These are phyloP conservation scores for Tolypocladium tundrense DNA, from an alignment of 2,329 filamentous ascomycete species.

Conservation along the genomic window DNA sequence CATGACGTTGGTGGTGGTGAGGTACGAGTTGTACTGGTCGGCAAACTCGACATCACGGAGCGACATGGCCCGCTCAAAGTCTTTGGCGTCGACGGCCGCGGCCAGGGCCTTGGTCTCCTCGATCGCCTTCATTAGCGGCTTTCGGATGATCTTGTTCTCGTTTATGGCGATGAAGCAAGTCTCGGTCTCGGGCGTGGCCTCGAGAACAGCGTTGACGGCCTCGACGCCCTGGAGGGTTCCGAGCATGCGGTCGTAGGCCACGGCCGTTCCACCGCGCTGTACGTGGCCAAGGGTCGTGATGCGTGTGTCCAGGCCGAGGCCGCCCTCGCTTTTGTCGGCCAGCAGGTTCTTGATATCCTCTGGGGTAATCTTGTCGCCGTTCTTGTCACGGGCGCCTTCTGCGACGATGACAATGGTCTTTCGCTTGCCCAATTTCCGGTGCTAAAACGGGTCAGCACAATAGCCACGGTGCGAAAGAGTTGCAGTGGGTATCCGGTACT, in stretches of 20 bases:
- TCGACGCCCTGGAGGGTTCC: slow-evolving; percentile 89
- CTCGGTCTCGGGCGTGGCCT: slow-evolving; percentile 78
- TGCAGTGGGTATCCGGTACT: slow-evolving; percentile 9
- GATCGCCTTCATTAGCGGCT: slow-evolving; percentile 83
- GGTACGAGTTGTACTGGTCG: slow-evolving; percentile 83
- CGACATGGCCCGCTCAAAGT: slow-evolving; percentile 80
- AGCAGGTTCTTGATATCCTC: slow-evolving; percentile 79
- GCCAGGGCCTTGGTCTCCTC: slow-evolving; percentile 76
- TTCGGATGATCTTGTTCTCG: slow-evolving; percentile 94
- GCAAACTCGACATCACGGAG: slow-evolving; percentile 88
- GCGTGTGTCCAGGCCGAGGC: slow-evolving; percentile 77
- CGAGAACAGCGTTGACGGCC: slow-evolving; percentile 82
- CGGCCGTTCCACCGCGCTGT: slow-evolving; percentile 87
- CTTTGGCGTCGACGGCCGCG: slow-evolving; percentile 68
- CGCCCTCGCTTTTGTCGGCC: slow-evolving; percentile 52
- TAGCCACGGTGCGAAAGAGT: background rate
- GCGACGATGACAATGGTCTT: slow-evolving; percentile 98
- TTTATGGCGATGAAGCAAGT: slow-evolving; percentile 94
- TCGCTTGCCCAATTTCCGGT: slow-evolving; percentile 80
- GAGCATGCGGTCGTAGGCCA: slow-evolving; percentile 89
- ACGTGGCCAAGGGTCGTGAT: slow-evolving; percentile 95
- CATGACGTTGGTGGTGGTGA: slow-evolving; percentile 79
- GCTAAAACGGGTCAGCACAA: slow-evolving; percentile 36
- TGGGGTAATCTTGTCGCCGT: slow-evolving; percentile 76
- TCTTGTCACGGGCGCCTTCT: slow-evolving; percentile 79